Conservation (phyloP, 2,329 filamentous ascomycete species). For the Orbilia oligospora region DNA sequence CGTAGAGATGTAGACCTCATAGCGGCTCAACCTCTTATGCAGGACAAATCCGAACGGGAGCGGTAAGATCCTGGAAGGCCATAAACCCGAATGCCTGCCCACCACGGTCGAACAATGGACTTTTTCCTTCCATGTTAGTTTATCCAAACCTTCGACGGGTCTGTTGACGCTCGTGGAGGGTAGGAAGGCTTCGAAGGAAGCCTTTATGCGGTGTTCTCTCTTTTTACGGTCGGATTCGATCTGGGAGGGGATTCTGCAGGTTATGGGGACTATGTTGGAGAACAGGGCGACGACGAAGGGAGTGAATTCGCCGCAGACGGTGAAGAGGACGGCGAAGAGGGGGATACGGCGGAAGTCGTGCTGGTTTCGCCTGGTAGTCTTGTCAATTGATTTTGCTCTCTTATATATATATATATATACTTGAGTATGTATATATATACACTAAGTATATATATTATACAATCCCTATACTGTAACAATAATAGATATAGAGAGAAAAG, state of each 20-base stretch:
- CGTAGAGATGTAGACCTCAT: conserved; percentile 75
- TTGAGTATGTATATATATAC: no score
- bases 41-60: conserved; percentile 71
- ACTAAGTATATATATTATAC: no score
- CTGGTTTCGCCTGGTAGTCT: conserved; percentile 71
- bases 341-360: conserved; percentile 84
- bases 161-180: conserved; percentile 64
- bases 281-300: conserved; percentile 82
- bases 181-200: conserved; percentile 69
- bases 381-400: background rate
- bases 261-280: conserved; percentile 79
- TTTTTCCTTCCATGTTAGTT: conserved; percentile 67
- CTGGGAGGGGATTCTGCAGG: conserved; percentile 86
- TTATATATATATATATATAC: background rate
- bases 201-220: conserved; percentile 71
- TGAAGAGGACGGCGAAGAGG: conserved; percentile 80
- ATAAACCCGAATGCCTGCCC: conserved; percentile 62
- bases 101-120: conserved; percentile 67
- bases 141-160: conserved; percentile 62
- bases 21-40: conserved; percentile 70
- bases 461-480: no score
- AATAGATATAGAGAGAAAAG: no score
- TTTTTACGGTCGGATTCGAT: conserved; percentile 72
- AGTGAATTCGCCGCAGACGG: conserved; percentile 88
- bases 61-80: conserved; percentile 66